These are phyloP conservation scores for Lathyrus aphaca DNA, from an alignment of 306 rosid genomes.

Conservation along the genomic window DNA sequence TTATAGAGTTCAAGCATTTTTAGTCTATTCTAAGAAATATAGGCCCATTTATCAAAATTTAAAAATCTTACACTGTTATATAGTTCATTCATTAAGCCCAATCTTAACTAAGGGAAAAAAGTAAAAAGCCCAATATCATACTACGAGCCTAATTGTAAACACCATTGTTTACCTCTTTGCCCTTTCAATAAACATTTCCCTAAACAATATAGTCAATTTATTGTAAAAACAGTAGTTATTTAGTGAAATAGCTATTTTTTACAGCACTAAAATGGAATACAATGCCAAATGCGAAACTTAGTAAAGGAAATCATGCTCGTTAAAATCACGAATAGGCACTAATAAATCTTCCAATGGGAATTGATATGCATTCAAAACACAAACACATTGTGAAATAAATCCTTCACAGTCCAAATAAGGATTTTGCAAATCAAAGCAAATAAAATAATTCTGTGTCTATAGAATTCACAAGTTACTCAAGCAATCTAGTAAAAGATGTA, in stretches of 20 bases:
- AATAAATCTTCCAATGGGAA: slow-evolving; percentile 3
- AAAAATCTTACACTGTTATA: background rate
- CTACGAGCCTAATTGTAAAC: background rate
- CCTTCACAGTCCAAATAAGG: background rate
- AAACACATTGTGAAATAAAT: background rate
- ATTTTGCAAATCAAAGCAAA: slow-evolving; percentile 1
- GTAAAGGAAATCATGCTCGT: background rate
- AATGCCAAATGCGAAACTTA: slow-evolving; percentile 14
- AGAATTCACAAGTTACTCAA: slow-evolving; percentile 8
- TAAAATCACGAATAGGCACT: background rate
- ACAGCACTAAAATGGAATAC: slow-evolving; percentile 6
- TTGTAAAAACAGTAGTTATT: slow-evolving; percentile 4
- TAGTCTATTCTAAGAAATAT: background rate
- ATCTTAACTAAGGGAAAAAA: background rate
- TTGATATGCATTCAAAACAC: background rate
- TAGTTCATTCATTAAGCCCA: background rate
- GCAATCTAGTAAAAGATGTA: background rate
- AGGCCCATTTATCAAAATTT: background rate
- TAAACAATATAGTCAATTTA: background rate
- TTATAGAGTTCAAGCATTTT: background rate
- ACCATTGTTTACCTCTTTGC: background rate
- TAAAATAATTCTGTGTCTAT: background rate
- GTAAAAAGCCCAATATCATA: background rate
- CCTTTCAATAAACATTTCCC: slow-evolving; percentile 18
- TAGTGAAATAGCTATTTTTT: slow-evolving; percentile 3